Evolutionary conservation across 2,329 filamentous ascomycete genomes (phyloP), one percentile per base, ranked within the genome.

Genomic region (Phaeosphaeriaceae sp.): DNA sequence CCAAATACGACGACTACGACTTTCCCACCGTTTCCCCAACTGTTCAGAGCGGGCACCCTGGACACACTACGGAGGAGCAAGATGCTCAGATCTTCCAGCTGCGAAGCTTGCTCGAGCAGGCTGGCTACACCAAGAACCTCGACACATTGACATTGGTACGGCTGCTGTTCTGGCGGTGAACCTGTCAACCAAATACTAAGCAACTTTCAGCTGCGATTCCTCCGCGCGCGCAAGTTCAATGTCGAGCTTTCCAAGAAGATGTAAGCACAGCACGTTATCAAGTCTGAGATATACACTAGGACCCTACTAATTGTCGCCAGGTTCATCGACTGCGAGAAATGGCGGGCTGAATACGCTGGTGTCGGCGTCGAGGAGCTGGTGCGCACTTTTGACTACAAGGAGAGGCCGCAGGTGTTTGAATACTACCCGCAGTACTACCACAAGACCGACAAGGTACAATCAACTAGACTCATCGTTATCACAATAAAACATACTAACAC

Each of bases 401-500:
- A 97, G 85, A 95, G 94, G 80, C 77, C 86, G 54, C 78, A 94
- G 76, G 86, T 99, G 58, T 91, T 91, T 80, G 84, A 94, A 80
- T 97, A 91, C 85, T 99, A 99, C 82, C 92, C 92, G 48, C 95
- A 99, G 82, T 99, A 95, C 84, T 99, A 99, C 84, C 95, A 99
- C 87, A 97, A 97, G 84, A 94, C 89, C 13, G 92, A 95, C 81
- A 93, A 92, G 78, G 85, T 86, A 76, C 20, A 74, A 62, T 42
- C 19, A 51, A 6, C 17, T 42, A n/a, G 15, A 22, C 20, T 4
- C 19, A 48, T 21, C 36, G 6, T n/a, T 21, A 13, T 46, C n/a
- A n/a, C 19, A 31, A 21, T 22, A 19, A 33, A 40, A n/a, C 19
- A 40, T 46, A 17, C 50, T 48, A 67, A 58, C 46, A 11, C 21